A percentile compares a stretch with the other conserved stretches of the same genome.
phyloP scores from a whole-genome alignment of 78 protist genomes.

The Tieghemostelium lacteum region DNA sequence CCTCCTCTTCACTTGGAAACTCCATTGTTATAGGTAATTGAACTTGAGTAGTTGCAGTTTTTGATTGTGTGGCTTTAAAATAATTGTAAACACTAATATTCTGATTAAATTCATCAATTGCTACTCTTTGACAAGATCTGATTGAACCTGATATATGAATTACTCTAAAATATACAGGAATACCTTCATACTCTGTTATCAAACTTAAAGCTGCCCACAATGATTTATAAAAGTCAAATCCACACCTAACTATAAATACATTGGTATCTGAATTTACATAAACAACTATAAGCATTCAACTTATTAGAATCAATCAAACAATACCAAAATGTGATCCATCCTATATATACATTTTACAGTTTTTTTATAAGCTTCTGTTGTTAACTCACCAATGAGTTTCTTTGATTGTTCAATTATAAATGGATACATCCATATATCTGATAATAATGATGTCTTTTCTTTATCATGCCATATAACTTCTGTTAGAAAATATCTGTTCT shows the following conservation, averaged over 20 bases:
- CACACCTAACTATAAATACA: slow-evolving; percentile 10
- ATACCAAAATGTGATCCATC: not conserved
- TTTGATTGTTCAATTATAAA: slow-evolving; percentile 1
- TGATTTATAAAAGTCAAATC: slow-evolving; percentile 17
- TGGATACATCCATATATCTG: slow-evolving; percentile 4
- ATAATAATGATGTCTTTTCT: not conserved
- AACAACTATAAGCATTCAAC: not conserved
- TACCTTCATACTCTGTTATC: slow-evolving; percentile 18
- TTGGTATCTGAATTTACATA: slow-evolving; percentile 27
- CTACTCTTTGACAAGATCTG: slow-evolving; percentile 26
- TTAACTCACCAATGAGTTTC: slow-evolving; percentile 9
- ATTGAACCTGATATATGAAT: slow-evolving; percentile 35
- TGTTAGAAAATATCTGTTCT: slow-evolving; percentile 50
- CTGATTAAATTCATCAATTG: slow-evolving; percentile 10
- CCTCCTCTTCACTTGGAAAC: no score
- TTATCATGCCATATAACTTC: slow-evolving; percentile 33
- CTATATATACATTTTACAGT: slow-evolving; percentile 10
- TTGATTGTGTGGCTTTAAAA: not conserved
- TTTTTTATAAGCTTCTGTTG: slow-evolving; percentile 1
- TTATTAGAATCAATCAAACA: not conserved
- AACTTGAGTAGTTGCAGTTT: not conserved
- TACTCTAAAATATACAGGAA: slow-evolving; percentile 30
- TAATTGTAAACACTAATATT: not conserved
- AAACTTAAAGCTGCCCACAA: slow-evolving; percentile 31
- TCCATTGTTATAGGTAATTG: not conserved